Conservation (phyloP, 768 basidiomycete species). For the Leucogyrophana mollusca region DNA sequence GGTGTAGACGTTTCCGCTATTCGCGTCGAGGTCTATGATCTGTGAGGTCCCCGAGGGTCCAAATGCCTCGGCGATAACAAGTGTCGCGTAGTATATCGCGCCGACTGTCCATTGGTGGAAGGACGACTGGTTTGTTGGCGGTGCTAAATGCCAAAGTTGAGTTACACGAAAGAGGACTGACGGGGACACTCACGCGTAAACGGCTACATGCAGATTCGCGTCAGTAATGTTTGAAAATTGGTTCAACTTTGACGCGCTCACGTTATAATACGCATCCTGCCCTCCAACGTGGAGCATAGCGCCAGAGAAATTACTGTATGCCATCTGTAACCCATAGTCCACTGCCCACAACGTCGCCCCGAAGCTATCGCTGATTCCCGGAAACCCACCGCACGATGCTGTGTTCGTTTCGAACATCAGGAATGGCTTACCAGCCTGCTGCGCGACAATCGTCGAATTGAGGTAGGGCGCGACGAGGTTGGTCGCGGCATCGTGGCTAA, state of each 20-base stretch:
- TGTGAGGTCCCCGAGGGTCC: conserved; percentile 33
- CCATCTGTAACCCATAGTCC: conserved; percentile 51
- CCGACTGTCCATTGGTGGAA: conserved; percentile 39
- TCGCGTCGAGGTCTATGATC: conserved; percentile 34
- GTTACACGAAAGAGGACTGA: background rate
- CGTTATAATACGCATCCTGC: conserved; percentile 51
- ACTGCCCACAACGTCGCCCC: conserved; percentile 50
- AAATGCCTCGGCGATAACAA: conserved; percentile 37
- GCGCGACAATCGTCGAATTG: conserved; percentile 30
- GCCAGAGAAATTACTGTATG: conserved; percentile 43
- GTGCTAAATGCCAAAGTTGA: conserved; percentile 22
- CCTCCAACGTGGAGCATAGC: conserved; percentile 49
- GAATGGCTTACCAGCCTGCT: conserved; percentile 35
- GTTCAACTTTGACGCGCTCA: conserved; percentile 23
- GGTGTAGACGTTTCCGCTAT: conserved; percentile 28
- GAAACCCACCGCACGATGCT: conserved; percentile 54
- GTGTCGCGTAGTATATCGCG: conserved; percentile 37
- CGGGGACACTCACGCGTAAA: conserved; percentile 42
- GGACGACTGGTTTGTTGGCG: conserved; percentile 39
- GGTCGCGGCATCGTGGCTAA: conserved; percentile 40
- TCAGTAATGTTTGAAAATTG: background rate
- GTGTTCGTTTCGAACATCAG: conserved; percentile 57
- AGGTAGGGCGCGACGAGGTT: conserved; percentile 36
- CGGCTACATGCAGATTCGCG: conserved; percentile 29
- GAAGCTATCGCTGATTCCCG: conserved; percentile 49